phyloP scores from a whole-genome alignment of 306 rosid species.

The Parietaria judaica region DNA sequence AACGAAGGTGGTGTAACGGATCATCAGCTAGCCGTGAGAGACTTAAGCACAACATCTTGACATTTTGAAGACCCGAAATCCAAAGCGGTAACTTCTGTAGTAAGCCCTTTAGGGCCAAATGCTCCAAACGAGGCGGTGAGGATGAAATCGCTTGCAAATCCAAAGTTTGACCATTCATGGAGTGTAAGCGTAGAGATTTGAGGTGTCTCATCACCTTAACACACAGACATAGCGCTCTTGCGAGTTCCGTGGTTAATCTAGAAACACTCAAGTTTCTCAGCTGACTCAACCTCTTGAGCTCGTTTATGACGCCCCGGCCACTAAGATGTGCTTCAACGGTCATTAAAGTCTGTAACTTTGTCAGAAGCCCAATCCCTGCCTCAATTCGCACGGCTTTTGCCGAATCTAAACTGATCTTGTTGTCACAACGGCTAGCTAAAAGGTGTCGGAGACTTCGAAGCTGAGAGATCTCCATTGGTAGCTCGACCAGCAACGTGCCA shows the following conservation, averaged over 20 bases:
- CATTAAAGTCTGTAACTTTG: background rate
- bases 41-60: conserved; percentile 13
- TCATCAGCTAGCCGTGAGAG: conserved; percentile 17
- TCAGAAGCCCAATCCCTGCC: background rate
- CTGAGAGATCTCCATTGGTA: background rate
- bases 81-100: conserved; percentile 17
- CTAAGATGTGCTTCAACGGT: background rate
- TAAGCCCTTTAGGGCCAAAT: conserved; percentile 1
- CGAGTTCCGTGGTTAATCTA: background rate
- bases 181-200: conserved; percentile 10
- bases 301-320: background rate
- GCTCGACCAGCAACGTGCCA: background rate
- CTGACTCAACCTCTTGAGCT: background rate
- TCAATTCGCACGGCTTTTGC: background rate
- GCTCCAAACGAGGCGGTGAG: background rate
- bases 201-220: conserved; percentile 19
- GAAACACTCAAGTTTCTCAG: background rate
- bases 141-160: conserved; percentile 10
- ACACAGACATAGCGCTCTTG: conserved; percentile 3
- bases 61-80: conserved; percentile 20
- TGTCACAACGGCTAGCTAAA: background rate
- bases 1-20: conserved; percentile 9
- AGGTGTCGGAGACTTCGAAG: background rate
- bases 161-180: conserved; percentile 11
- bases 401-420: background rate